These are phyloP conservation scores for Ciborinia camelliae DNA, from an alignment of 2,329 filamentous ascomycete species.

Conservation along the genomic window DNA sequence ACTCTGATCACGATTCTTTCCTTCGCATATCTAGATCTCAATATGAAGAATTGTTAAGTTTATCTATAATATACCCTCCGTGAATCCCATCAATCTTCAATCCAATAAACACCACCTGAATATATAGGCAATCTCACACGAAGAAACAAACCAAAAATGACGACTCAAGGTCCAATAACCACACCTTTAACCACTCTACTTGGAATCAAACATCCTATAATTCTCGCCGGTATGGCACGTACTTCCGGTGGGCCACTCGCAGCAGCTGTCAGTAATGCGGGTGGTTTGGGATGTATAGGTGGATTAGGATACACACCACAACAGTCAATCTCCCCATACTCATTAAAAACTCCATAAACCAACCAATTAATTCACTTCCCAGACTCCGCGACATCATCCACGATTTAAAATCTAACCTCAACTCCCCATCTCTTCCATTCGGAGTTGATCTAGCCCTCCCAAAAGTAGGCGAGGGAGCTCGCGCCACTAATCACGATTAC, in stretches of 20 bases:
- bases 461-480: slow-evolving; percentile 77
- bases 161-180: slow-evolving; percentile 47
- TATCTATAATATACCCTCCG: background rate
- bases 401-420: slow-evolving; percentile 76
- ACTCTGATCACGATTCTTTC: background rate
- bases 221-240: slow-evolving; percentile 92
- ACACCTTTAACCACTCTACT: slow-evolving; percentile 78
- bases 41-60: background rate
- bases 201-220: slow-evolving; percentile 80
- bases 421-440: slow-evolving; percentile 69
- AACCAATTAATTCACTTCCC: background rate
- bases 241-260: slow-evolving; percentile 75
- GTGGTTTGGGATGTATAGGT: slow-evolving; percentile 71
- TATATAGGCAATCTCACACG: background rate
- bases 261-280: slow-evolving; percentile 77
- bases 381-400: slow-evolving; percentile 72
- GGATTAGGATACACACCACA: slow-evolving; percentile 67
- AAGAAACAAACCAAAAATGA: slow-evolving; percentile 1
- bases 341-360: background rate
- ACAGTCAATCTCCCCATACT: background rate
- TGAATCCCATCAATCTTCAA: background rate
- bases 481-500: slow-evolving; percentile 95
- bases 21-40: background rate
- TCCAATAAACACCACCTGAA: background rate
- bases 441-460: slow-evolving; percentile 89